Evolutionary conservation across 805 yeast species (phyloP).

Genomic region (Nakazawaea molendinolei): DNA sequence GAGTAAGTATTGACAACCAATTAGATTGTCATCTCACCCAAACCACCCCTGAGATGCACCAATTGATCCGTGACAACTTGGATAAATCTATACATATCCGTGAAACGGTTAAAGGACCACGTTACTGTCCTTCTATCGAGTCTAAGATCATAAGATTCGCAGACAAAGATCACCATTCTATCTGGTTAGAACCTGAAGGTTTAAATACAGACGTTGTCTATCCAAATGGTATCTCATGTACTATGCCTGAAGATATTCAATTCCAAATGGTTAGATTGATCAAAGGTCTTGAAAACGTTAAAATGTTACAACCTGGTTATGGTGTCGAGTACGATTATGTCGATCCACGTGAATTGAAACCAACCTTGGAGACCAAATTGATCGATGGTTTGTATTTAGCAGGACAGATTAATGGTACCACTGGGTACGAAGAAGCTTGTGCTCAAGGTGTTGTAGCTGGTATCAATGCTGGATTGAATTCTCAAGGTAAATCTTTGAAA

Average conservation of each 20-base stretch:
- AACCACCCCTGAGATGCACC: conserved; percentile 73
- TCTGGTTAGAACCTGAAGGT: conserved; percentile 98
- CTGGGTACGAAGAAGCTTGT: conserved; percentile 98
- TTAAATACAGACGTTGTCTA: conserved; percentile 79
- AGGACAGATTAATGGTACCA: conserved; percentile 97
- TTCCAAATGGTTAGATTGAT: conserved; percentile 64
- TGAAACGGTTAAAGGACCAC: conserved; percentile 92
- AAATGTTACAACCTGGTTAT: conserved; percentile 92
- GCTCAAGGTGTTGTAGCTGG: conserved; percentile 97
- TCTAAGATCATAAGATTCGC: conserved; percentile 78
- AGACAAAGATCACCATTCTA: conserved; percentile 66
- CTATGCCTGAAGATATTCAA: conserved; percentile 95
- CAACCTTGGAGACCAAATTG: conserved; percentile 74
- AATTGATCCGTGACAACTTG: conserved; percentile 59
- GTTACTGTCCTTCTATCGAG: conserved; percentile 97
- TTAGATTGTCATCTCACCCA: conserved; percentile 68
- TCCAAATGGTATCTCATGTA: conserved; percentile 94
- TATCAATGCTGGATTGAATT: conserved; percentile 76
- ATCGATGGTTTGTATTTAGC: conserved; percentile 80
- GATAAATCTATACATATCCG: conserved; percentile 84
- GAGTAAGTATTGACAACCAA: conserved; percentile 55
- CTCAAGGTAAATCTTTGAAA: conserved; percentile 29
- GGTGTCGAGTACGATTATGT: conserved; percentile 99
- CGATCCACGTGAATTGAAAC: conserved; percentile 81
- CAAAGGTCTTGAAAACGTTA: conserved; percentile 82